A percentile compares a stretch with the other conserved stretches of the same genome.
Conservation (phyloP, 257 asterid species). For the Paraleonurus japonicus region DNA sequence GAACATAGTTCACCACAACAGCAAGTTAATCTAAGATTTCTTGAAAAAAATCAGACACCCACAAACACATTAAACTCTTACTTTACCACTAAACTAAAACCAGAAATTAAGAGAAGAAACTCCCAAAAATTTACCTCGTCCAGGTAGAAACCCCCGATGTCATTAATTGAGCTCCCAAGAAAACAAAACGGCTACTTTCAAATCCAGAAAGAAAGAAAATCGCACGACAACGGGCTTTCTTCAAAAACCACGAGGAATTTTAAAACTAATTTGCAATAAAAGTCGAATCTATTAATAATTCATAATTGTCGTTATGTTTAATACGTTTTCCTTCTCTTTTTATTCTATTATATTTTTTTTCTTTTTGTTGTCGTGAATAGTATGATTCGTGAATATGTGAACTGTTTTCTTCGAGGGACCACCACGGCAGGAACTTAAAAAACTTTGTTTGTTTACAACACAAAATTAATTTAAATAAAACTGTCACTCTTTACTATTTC, state of each 20-base stretch:
- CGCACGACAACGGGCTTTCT: conserved; percentile 31
- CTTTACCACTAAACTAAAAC: neutral
- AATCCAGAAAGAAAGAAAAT: conserved; percentile 14
- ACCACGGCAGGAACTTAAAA: conserved; percentile 10
- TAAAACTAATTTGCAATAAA: neutral
- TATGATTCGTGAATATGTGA: conserved; percentile 24
- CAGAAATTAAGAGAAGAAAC: neutral
- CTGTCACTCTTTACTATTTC: neutral
- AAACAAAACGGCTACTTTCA: neutral
- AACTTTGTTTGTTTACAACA: neutral
- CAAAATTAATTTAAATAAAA: no score
- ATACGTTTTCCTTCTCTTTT: neutral
- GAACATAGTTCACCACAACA: neutral
- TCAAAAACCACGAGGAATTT: conserved; percentile 26
- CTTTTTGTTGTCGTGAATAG: conserved; percentile 1
- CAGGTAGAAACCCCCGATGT: conserved; percentile 22
- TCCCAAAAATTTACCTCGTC: conserved; percentile 23
- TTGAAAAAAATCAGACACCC: conserved; percentile 2
- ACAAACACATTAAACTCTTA: neutral
- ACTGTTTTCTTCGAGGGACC: conserved; percentile 24
- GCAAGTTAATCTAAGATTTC: neutral
- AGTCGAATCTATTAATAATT: neutral
- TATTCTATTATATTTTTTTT: neutral
- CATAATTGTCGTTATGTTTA: conserved; percentile 5
- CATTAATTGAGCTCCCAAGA: conserved; percentile 37